These are phyloP conservation scores for Scedosporium dehoogii DNA, from an alignment of 2,329 filamentous ascomycete species.

Conservation along the genomic window DNA sequence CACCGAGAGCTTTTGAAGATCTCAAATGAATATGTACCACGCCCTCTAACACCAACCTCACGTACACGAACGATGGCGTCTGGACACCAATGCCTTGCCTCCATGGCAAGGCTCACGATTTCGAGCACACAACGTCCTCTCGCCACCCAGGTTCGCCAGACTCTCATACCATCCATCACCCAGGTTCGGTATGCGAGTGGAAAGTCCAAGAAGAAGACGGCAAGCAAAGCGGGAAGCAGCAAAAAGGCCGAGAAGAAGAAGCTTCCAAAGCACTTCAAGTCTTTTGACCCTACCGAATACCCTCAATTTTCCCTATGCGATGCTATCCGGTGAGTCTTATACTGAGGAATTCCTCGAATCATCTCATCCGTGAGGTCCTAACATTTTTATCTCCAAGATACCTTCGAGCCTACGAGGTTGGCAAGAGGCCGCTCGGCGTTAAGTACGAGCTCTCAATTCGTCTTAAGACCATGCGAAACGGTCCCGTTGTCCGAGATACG, in stretches of 20 bases:
- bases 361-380: not conserved
- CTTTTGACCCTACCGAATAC: constrained; percentile 55
- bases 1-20: not conserved
- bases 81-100: constrained; percentile 5
- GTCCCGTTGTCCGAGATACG: constrained; percentile 77
- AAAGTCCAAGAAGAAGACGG: constrained; percentile 9
- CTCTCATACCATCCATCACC: not conserved
- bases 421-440: constrained; percentile 56
- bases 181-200: constrained; percentile 10
- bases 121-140: not conserved
- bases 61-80: constrained; percentile 3
- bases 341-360: not conserved
- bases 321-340: constrained; percentile 67
- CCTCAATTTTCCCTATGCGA: constrained; percentile 73
- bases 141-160: not conserved
- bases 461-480: constrained; percentile 74
- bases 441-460: constrained; percentile 90
- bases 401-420: constrained; percentile 86
- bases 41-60: not conserved
- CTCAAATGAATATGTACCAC: not conserved
- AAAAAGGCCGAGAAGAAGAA: constrained; percentile 45
- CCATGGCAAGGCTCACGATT: constrained; percentile 4
- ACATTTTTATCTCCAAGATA: constrained; percentile 2
- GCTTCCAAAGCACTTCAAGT: constrained; percentile 54
- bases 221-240: constrained; percentile 18